phyloP scores from a whole-genome alignment of 164 flowering plant species.

The Piper longum region DNA sequence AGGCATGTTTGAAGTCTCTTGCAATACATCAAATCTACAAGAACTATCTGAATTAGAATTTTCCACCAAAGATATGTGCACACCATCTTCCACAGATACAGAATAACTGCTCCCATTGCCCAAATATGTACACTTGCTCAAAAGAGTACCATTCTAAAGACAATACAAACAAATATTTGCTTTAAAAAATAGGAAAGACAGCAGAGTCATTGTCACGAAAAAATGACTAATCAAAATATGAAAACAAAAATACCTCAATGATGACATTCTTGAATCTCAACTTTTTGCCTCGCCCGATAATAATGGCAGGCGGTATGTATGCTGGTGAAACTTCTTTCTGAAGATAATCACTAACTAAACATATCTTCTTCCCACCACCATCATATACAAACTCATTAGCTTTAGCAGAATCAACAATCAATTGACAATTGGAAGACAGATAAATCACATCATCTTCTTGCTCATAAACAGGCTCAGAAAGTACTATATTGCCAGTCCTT shows the following conservation, averaged over 20 bases:
- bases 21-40: not conserved
- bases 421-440: conserved; percentile 58
- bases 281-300: conserved; percentile 82
- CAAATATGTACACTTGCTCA: conserved; percentile 68
- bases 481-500: conserved; percentile 43
- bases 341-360: conserved; percentile 39
- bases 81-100: conserved; percentile 70
- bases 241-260: conserved; percentile 52
- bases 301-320: conserved; percentile 42
- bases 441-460: conserved; percentile 69
- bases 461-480: conserved; percentile 42
- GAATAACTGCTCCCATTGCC: conserved; percentile 83
- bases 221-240: not conserved
- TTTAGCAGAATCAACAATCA: conserved; percentile 59
- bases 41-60: conserved; percentile 15
- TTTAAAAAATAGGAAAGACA: not conserved
- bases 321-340: conserved; percentile 27
- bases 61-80: conserved; percentile 41
- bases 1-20: not conserved
- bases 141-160: conserved; percentile 70
- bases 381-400: conserved; percentile 80
- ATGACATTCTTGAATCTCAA: conserved; percentile 84
- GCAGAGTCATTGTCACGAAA: not conserved
- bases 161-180: not conserved
- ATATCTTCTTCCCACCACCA: conserved; percentile 81